Percentiles rank a stretch among this genome's conserved stretches.
These are phyloP conservation scores for Kregervanrija pseudodelftensis DNA, from an alignment of 805 yeast genomes.

Conservation along the genomic window DNA sequence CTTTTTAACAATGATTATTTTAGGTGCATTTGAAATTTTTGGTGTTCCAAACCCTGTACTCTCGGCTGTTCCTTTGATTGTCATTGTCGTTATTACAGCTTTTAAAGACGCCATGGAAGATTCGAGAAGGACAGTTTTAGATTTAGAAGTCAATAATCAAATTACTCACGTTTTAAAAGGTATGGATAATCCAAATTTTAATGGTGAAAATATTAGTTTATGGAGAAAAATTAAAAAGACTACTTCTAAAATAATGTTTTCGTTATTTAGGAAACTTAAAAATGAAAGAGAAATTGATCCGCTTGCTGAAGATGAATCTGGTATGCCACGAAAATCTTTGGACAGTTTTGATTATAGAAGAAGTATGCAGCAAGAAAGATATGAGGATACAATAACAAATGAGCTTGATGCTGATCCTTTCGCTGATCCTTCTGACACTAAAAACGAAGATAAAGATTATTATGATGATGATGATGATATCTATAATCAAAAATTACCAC, in stretches of 20 bases:
- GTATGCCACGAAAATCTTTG: conserved; percentile 18
- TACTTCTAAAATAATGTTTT: conserved; percentile 13
- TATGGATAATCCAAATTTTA: conserved; percentile 50
- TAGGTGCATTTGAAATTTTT: conserved; percentile 72
- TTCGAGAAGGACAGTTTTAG: conserved; percentile 64
- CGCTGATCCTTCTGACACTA: conserved; percentile 21
- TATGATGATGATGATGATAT: neutral
- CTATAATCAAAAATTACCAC: conserved; percentile 14
- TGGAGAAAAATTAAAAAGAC: conserved; percentile 68
- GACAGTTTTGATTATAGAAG: conserved; percentile 30
- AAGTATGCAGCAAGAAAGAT: conserved; percentile 17
- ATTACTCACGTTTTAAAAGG: conserved; percentile 57
- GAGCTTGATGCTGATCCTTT: conserved; percentile 13
- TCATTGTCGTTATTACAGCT: conserved; percentile 68
- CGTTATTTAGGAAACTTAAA: conserved; percentile 15
- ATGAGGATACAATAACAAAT: conserved; percentile 7
- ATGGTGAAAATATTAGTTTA: conserved; percentile 52
- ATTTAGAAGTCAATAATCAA: conserved; percentile 71
- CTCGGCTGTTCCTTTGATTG: conserved; percentile 72
- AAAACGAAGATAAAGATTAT: conserved; percentile 11
- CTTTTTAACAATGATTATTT: conserved; percentile 68
- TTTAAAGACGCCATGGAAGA: conserved; percentile 78
- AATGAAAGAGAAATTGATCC: conserved; percentile 21
- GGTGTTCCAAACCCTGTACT: conserved; percentile 77
- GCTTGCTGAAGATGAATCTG: conserved; percentile 18